These are phyloP conservation scores for Penicillium sp. DNA, from an alignment of 2,329 filamentous ascomycete species.

Conservation along the genomic window DNA sequence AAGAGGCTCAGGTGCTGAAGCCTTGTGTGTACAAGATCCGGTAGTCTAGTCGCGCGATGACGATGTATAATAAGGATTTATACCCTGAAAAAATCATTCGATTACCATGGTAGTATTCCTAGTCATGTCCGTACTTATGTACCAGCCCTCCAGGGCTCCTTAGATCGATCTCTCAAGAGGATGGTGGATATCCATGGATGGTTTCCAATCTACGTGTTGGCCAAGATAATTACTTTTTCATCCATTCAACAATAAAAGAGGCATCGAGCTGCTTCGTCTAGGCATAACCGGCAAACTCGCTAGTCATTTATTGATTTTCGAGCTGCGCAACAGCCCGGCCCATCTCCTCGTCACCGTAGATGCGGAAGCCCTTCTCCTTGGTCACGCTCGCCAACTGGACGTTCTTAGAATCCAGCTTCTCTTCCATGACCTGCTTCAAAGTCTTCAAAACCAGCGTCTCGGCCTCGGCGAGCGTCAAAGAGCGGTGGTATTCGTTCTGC, in stretches of 20 bases:
- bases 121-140: background rate
- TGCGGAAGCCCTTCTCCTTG: slow-evolving; percentile 95
- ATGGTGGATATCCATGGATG: background rate
- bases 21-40: slow-evolving; percentile 94
- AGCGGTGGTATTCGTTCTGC: slow-evolving; percentile 99
- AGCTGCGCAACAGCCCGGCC: slow-evolving; percentile 76
- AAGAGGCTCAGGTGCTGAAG: slow-evolving; percentile 72
- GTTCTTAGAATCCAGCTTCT: slow-evolving; percentile 98
- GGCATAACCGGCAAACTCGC: slow-evolving; percentile 5
- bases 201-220: background rate
- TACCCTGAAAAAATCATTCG: background rate
- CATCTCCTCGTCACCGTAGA: slow-evolving; percentile 99
- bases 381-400: slow-evolving; percentile 97
- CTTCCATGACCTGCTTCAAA: slow-evolving; percentile 99
- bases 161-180: background rate
- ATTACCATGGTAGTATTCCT: background rate
- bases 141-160: background rate
- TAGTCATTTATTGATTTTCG: slow-evolving; percentile 39
- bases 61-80: background rate
- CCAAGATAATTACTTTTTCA: background rate
- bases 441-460: slow-evolving; percentile 96
- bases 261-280: background rate
- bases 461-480: slow-evolving; percentile 83
- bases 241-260: background rate
- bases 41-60: slow-evolving; percentile 38